Conservation (phyloP, 768 basidiomycete species). For the Leccinum arenicola region DNA sequence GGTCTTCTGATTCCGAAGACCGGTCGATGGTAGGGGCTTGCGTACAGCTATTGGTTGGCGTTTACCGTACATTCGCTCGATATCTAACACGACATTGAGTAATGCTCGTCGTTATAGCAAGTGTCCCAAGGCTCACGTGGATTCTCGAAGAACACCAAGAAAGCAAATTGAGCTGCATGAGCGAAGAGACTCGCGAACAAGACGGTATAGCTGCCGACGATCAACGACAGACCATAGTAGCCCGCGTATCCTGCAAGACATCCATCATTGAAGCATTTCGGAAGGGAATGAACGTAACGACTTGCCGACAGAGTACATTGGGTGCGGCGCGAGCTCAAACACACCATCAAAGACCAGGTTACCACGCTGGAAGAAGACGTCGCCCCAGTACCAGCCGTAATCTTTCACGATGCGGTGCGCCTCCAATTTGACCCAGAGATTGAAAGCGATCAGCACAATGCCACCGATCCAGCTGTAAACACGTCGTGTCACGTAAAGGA, state of each 20-base stretch:
- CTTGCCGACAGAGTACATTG: slow-evolving; percentile 91
- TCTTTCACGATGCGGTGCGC: slow-evolving; percentile 98
- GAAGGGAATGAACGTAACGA: neutral
- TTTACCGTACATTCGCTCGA: slow-evolving; percentile 91
- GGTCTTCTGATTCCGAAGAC: slow-evolving; percentile 14
- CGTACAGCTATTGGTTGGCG: slow-evolving; percentile 88
- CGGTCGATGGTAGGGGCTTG: slow-evolving; percentile 50
- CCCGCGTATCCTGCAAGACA: slow-evolving; percentile 96
- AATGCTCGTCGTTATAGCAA: neutral
- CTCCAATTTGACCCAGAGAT: slow-evolving; percentile 98
- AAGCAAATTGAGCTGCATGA: slow-evolving; percentile 95
- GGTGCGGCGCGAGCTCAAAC: slow-evolving; percentile 89
- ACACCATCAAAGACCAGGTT: slow-evolving; percentile 96
- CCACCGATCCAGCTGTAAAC: slow-evolving; percentile 80
- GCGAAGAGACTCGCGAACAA: slow-evolving; percentile 92
- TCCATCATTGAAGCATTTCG: neutral
- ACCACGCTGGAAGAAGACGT: slow-evolving; percentile 90
- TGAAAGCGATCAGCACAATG: slow-evolving; percentile 82
- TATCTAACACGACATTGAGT: slow-evolving; percentile 50
- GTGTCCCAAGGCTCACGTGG: slow-evolving; percentile 64
- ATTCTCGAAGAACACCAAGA: slow-evolving; percentile 94
- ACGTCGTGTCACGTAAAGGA: neutral
- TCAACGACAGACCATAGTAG: slow-evolving; percentile 93
- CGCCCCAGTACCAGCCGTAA: slow-evolving; percentile 98
- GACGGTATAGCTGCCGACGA: slow-evolving; percentile 85